phyloP scores from a whole-genome alignment of 208 protist species.

The Angomonas ambiguus region DNA sequence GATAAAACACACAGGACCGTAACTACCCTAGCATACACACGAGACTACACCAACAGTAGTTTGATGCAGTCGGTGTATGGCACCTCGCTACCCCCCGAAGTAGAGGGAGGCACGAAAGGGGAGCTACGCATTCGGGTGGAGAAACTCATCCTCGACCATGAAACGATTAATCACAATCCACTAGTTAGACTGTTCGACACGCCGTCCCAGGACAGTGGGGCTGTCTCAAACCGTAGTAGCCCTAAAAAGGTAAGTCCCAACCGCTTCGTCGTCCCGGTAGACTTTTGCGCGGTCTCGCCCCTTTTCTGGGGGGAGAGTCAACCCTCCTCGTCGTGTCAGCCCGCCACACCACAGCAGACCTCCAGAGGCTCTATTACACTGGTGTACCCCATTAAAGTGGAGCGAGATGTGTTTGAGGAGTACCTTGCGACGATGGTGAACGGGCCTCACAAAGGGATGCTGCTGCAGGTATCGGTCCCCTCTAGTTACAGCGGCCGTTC shows the following conservation, averaged over 20 bases:
- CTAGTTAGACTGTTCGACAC: constrained; percentile 31
- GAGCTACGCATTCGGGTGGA: constrained; percentile 82
- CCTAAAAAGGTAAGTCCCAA: constrained; percentile 23
- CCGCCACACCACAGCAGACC: constrained; percentile 50
- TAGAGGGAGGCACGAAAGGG: constrained; percentile 62
- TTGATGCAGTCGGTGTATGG: constrained; percentile 66
- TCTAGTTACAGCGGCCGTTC: constrained; percentile 75
- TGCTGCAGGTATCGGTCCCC: constrained; percentile 74
- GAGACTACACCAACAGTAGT: too few species aligned
- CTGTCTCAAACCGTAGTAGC: neutral
- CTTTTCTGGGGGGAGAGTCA: constrained; percentile 78
- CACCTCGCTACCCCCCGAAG: constrained; percentile 52
- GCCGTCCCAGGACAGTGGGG: neutral
- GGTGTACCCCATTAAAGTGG: constrained; percentile 77
- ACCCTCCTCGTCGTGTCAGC: constrained; percentile 51
- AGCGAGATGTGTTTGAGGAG: constrained; percentile 34
- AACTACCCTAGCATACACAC: too few species aligned
- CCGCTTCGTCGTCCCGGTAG: constrained; percentile 59
- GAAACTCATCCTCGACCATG: constrained; percentile 67
- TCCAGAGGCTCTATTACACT: constrained; percentile 41
- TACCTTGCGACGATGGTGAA: constrained; percentile 64
- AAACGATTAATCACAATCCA: constrained; percentile 56
- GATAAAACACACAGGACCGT: neutral
- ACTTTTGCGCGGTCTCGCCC: constrained; percentile 71
- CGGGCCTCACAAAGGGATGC: constrained; percentile 51